Conservation (phyloP, 352 stramenopile genomes). For the Pythium scleroteichum region DNA sequence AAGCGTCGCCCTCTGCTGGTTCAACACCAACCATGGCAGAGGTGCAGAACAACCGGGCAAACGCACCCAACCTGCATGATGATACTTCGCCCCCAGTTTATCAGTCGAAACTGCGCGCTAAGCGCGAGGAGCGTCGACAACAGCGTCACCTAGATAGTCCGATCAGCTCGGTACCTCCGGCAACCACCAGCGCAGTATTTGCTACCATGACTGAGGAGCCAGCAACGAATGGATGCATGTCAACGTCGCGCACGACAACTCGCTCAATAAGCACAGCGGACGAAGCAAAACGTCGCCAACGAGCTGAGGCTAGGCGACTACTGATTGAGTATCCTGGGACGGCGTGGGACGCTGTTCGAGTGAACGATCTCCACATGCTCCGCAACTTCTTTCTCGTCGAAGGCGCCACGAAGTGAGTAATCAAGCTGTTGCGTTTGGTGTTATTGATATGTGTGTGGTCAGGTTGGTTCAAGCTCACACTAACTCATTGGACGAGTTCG, state of each 20-base stretch:
- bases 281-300: conserved; percentile 35
- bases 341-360: conserved; percentile 53
- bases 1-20: conserved; percentile 14
- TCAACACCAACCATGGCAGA: no score
- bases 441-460: neutral
- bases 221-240: no score
- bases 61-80: neutral
- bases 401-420: conserved; percentile 34
- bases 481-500: conserved; percentile 45
- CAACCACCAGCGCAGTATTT: no score
- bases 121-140: conserved; percentile 51
- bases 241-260: neutral
- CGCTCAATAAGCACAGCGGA: conserved; percentile 24
- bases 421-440: neutral
- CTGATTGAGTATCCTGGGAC: conserved; percentile 56
- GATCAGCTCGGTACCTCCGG: no score
- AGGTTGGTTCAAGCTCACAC: conserved; percentile 47
- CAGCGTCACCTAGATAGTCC: conserved; percentile 19
- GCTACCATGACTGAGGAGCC: no score
- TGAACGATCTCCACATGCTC: conserved; percentile 52
- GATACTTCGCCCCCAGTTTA: conserved; percentile 22
- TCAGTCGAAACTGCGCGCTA: conserved; percentile 59
- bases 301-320: conserved; percentile 53
- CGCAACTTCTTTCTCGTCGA: conserved; percentile 67
- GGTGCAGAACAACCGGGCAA: neutral